These are phyloP conservation scores for Aspergillus quadricinctus DNA, from an alignment of 2,329 filamentous ascomycete genomes.

Conservation along the genomic window DNA sequence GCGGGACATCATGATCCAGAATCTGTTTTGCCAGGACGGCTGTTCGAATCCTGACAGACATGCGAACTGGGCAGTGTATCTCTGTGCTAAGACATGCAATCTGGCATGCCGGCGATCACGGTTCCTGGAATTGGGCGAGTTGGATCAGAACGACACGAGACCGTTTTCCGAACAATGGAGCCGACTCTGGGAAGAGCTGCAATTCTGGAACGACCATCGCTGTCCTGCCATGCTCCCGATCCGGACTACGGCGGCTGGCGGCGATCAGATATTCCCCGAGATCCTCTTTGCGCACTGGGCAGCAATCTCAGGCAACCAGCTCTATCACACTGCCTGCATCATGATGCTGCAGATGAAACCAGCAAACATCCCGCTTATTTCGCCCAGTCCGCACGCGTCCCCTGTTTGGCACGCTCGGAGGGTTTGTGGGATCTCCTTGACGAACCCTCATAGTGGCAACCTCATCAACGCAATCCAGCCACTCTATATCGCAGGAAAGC, in stretches of 20 bases:
- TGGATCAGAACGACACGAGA: constrained; percentile 36
- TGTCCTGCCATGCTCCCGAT: constrained; percentile 46
- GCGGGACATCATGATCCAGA: constrained; percentile 14
- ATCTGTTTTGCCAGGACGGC: constrained; percentile 18
- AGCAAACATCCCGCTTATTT: constrained; percentile 16
- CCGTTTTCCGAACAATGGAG: constrained; percentile 43
- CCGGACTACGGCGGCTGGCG: constrained; percentile 36
- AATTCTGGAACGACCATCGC: constrained; percentile 45
- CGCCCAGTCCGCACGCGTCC: constrained; percentile 30
- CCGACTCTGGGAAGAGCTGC: constrained; percentile 47
- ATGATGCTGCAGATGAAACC: constrained; percentile 47
- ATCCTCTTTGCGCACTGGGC: constrained; percentile 51
- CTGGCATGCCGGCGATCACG: constrained; percentile 47
- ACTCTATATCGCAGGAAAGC: constrained; percentile 51
- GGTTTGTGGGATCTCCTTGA: constrained; percentile 52
- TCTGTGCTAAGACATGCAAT: constrained; percentile 50
- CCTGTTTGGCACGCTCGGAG: constrained; percentile 52
- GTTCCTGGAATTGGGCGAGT: constrained; percentile 44
- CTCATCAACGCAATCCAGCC: constrained; percentile 56
- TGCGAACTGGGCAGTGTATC: constrained; percentile 56
- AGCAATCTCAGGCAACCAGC: constrained; percentile 53
- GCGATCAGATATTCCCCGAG: constrained; percentile 44
- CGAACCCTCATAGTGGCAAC: constrained; percentile 52
- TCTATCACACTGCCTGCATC: constrained; percentile 53
- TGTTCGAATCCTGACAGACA: constrained; percentile 46